Evolutionary conservation across 2,329 filamentous ascomycete genomes (phyloP), one percentile per base, ranked within the genome.

Genomic region (Nectriaceae sp.): DNA sequence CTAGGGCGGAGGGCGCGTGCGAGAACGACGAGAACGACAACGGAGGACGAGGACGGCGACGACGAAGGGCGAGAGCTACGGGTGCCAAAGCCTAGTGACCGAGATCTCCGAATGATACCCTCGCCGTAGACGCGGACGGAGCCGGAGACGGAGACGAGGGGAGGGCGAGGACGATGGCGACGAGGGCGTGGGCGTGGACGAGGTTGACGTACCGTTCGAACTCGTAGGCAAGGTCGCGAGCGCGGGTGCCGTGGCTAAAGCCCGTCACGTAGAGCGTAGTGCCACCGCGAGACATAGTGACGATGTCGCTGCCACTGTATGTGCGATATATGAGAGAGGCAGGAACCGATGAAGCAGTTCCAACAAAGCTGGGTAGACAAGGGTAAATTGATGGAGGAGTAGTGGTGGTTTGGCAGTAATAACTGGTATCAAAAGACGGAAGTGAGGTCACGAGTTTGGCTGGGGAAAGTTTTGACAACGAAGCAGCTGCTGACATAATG

Each of bases 201-300:
- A 76, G 75, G 77, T 74, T 80, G 82, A 96, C 92, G 85, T 96
- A 97, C 90, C 93, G 91, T 92, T 97, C 93, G 89, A 97, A 97
- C 83, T 97, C 93, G 89, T 96, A 97, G 80, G 93, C 91, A 74
- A 97, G 89, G 82, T 99, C 92, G 85, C 94, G 90, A 74, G 94
- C 91, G 80, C 94, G 90, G 74, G 93, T 97, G 74, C 93, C 91
- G 76, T 96, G 91, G 83, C 93, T 95, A 76, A 99, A 99, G 83
- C 94, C 94, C 69, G 92, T 96, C 75, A 97, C 93, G 80, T 97
- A 97, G 63, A 97, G 89, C 49, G 93, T 97, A 53, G 89, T 95
- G 64, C 90, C 88, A 72, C 89, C 85, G 70, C 91, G 90, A 84
- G 92, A 96, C 91, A 96, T 96, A 69, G 54, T 75, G 65, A 44